Evolutionary conservation across 768 basidiomycete genomes (phyloP).

Genomic region (Phaeotremella skinneri): DNA sequence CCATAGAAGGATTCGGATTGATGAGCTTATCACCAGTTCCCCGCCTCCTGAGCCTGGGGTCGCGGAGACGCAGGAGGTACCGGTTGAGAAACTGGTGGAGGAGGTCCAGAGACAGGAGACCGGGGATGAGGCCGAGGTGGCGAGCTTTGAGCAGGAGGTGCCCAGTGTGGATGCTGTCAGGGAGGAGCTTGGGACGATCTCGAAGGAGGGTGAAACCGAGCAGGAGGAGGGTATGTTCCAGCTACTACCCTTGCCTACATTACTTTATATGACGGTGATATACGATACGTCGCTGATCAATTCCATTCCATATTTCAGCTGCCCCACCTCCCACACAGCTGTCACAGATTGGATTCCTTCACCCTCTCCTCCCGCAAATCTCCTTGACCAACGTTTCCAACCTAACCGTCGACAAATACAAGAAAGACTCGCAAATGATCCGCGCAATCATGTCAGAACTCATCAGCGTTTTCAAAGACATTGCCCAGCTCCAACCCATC

Average conservation of each 20-base stretch:
- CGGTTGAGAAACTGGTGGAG: conserved; percentile 25
- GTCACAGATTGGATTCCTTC: conserved; percentile 45
- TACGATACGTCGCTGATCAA: not conserved
- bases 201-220: conserved; percentile 48
- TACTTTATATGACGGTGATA: not conserved
- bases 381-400: conserved; percentile 89
- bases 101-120: conserved; percentile 33
- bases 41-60: conserved; percentile 17
- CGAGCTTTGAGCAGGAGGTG: conserved; percentile 52
- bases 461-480: conserved; percentile 96
- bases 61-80: conserved; percentile 11
- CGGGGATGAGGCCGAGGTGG: conserved; percentile 36
- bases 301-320: conserved; percentile 1
- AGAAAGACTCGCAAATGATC: conserved; percentile 84
- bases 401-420: conserved; percentile 74
- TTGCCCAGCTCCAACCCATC: conserved; percentile 91
- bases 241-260: not conserved
- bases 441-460: conserved; percentile 96
- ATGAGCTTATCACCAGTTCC: conserved; percentile 63
- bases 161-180: conserved; percentile 53
- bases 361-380: conserved; percentile 70
- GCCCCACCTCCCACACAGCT: conserved; percentile 15
- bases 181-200: conserved; percentile 38
- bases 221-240: conserved; percentile 5
- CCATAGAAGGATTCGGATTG: conserved; percentile 82